Evolutionary conservation across 2,329 filamentous ascomycete species (phyloP), one percentile per base, ranked within the genome.

Genomic region (Cercospora brassicicola): DNA sequence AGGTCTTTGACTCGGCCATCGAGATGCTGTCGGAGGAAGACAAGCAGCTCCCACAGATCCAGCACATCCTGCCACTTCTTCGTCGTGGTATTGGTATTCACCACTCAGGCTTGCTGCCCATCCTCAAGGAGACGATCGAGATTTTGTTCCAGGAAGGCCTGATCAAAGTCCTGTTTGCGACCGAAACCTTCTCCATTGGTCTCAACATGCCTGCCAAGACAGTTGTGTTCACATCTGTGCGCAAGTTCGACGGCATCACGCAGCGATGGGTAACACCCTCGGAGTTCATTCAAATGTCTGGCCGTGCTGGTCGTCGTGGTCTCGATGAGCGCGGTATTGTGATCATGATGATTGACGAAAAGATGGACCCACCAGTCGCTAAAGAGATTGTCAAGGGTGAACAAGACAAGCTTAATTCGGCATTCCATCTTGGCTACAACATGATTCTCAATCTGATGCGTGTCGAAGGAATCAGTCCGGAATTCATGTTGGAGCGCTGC

Each of bases 161-260:
- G 51, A 97, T 99, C 84, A 99, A 99, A 82, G 94, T 98, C 9
- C 85, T 99, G 0, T 98, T 99, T 70, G 95, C 95, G 0, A 99
- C 95, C 0, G 96, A 99, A 80, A 99, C 95, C 0, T 99, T 99
- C 82, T 98, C 95, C 3, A 99, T 99, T 72, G 95, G 95, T 68
- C 82, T 99, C 67, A 99, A 99, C 84, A 98, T 99, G 95, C 95
- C 95, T 73, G 95, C 95, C 28, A 97, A 97, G 84, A 99, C 95
- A 0, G 95, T 99, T 1, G 94, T 99, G n/a, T 99, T 99, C 80
- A 97, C 95, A 0, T 94, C 91, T 73, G 93, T 99, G 9, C 91
- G 91, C 63, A 99, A 99, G 78, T 99, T 94, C 78, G 95, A 99
- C 77, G 96, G 96, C 66, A 86, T 89, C 6, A 85, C 87, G 67